Base-by-base conservation (phyloP, 768 basidiomycete genomes). In the Boletus sp. region DNA sequence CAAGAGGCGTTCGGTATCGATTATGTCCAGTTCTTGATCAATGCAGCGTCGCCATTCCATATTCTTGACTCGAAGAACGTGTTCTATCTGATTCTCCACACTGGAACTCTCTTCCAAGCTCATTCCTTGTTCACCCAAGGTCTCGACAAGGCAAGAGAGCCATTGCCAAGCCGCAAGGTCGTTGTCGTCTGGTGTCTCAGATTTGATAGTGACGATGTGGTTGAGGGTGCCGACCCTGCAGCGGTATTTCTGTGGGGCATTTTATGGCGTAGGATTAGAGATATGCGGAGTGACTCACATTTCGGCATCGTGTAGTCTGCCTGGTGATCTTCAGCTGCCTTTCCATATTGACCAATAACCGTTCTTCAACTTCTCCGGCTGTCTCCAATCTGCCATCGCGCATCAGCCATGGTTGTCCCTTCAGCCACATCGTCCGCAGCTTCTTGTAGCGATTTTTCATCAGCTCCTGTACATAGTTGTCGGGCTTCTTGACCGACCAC, bases 51-150 rank as follows among this genome's bases (percentile, higher is more conserved):
- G 18, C 60, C 56, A 61, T 6, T 45, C 28, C 51, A 60, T 56
- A 5, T 51, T 30, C 52, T 60, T 60, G 20, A 60, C 52, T 3
- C 37, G 11, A 12, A 61, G 35, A 4, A 61, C 35, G 6, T 24
- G 30, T 20, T 58, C 20, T 0, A 61, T 40, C 8, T 37, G 18
- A 18, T 61, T 61, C 32, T 61, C 47, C 0, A 61, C 5, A 8
- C n/a, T n/a, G n/a, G 24, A 11, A 12, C 59, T 61, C n/a, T 61
- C 60, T 17, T 61, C 52, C 2, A 50, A 61, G 36, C 57, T 61
- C 60, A 58, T 52, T 2, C 54, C 60, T n/a, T 52, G 8, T 9
- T 61, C 57, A 7, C 54, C 60, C 11, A 59, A 33, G 9, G 33
- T 36, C 29, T 37, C 12, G 37, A 59, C 18, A 12, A 59, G 50